Conservation (phyloP, 2,329 filamentous ascomycete species). For the Beauveria scarabaeidicola region DNA sequence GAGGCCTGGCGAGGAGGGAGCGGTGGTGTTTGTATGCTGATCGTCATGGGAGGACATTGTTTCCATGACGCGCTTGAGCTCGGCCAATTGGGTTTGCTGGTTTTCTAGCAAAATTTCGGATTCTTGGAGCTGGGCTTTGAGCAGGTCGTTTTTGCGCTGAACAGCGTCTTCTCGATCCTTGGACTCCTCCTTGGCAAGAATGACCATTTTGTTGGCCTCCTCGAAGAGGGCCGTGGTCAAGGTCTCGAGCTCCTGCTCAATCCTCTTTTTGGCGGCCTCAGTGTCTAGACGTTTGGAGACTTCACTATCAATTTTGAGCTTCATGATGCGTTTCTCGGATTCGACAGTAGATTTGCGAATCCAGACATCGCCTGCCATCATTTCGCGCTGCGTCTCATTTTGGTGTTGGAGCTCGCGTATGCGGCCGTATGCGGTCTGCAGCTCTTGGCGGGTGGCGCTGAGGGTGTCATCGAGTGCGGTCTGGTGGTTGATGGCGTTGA, state of each 20-base stretch:
- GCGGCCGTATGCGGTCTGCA: conserved; percentile 62
- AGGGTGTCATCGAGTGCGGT: conserved; percentile 85
- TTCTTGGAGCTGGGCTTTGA: conserved; percentile 77
- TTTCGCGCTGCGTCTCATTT: conserved; percentile 60
- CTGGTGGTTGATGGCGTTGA: conserved; percentile 95
- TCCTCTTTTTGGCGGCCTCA: conserved; percentile 75
- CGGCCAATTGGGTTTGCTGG: conserved; percentile 84
- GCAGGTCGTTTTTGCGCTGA: conserved; percentile 78
- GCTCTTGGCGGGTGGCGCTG: conserved; percentile 71
- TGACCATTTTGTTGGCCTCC: conserved; percentile 98
- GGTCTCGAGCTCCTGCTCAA: conserved; percentile 86
- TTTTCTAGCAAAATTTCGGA: conserved; percentile 78
- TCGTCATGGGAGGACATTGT: conserved; percentile 68
- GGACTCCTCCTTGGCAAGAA: conserved; percentile 76
- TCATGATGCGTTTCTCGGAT: conserved; percentile 54
- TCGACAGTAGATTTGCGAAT: conserved; percentile 69
- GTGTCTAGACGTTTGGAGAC: conserved; percentile 53
- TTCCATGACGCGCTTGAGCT: conserved; percentile 90
- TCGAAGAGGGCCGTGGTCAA: conserved; percentile 92
- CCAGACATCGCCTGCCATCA: conserved; percentile 66
- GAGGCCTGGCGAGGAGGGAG: conserved; percentile 73
- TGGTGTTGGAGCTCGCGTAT: conserved; percentile 58
- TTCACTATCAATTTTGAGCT: conserved; percentile 55
- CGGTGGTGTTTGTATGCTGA: conserved; percentile 61
- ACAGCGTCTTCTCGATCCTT: conserved; percentile 73